A percentile compares a stretch with the other conserved stretches of the same genome.
These are phyloP conservation scores for Fusarium sulawesiense DNA, from an alignment of 2,329 filamentous ascomycete species.

Conservation along the genomic window DNA sequence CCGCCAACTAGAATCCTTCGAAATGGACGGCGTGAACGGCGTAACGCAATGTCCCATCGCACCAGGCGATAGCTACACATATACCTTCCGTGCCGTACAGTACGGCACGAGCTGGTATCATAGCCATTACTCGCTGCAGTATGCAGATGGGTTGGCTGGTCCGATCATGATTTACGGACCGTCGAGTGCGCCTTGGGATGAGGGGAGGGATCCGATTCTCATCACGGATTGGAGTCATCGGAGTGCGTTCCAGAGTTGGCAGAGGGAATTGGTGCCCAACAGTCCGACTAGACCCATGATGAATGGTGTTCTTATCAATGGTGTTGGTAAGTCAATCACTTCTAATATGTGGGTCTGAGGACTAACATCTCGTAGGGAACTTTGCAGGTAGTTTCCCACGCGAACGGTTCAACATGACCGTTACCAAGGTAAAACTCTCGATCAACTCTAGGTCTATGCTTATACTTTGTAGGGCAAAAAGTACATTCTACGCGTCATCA, in stretches of 20 bases:
- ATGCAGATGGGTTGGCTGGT: constrained; percentile 38
- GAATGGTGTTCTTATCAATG: constrained; percentile 19
- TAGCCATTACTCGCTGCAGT: constrained; percentile 41
- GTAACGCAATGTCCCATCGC: constrained; percentile 41
- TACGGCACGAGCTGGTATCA: constrained; percentile 44
- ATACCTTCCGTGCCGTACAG: constrained; percentile 32
- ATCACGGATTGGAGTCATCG: constrained; percentile 17
- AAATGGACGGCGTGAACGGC: constrained; percentile 43
- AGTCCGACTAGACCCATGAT: constrained; percentile 9
- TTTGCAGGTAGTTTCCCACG: constrained; percentile 19
- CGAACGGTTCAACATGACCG: constrained; percentile 15
- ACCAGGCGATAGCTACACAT: constrained; percentile 30
- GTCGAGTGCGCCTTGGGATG: constrained; percentile 1
- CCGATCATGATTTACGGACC: constrained; percentile 34
- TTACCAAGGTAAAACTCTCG: not conserved
- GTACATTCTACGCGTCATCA: constrained; percentile 39
- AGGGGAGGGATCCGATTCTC: constrained; percentile 12
- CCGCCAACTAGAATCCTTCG: constrained; percentile 32
- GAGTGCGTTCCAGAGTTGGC: constrained; percentile 11
- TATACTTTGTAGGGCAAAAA: not conserved
- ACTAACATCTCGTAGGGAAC: not conserved
- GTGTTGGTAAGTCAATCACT: not conserved
- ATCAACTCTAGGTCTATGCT: not conserved
- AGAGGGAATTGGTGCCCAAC: constrained; percentile 9
- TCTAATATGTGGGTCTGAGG: too few relatives aligned